Evolutionary conservation across 129 eudicot species (phyloP).

Genomic region (Deinandra increscens): DNA sequence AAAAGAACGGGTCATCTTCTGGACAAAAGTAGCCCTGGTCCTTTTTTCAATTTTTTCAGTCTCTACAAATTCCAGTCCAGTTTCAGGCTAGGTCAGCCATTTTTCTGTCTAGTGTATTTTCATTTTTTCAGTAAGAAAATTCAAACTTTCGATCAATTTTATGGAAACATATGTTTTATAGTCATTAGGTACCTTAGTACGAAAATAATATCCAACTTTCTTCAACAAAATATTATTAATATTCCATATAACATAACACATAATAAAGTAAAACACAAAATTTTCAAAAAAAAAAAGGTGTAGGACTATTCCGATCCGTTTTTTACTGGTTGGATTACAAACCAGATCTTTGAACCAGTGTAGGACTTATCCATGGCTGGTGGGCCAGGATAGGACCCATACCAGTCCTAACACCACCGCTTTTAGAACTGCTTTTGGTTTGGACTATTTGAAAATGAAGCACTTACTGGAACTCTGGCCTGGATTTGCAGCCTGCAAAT

Average conservation of each 20-base stretch:
- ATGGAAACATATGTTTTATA: neutral
- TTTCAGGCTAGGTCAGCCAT: neutral
- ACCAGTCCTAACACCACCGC: neutral
- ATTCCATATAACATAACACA: neutral
- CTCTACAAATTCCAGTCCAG: neutral
- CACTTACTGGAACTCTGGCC: conserved; percentile 77
- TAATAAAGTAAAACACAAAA: neutral
- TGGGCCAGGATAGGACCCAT: neutral
- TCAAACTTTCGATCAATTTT: neutral
- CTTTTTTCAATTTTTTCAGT: neutral
- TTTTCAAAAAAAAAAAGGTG: neutral
- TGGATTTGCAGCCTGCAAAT: conserved; percentile 54
- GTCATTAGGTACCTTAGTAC: neutral
- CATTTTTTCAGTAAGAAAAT: neutral
- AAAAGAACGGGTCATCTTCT: neutral
- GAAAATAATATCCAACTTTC: too few species aligned
- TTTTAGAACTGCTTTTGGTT: neutral
- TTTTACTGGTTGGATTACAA: neutral
- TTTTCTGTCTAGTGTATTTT: neutral
- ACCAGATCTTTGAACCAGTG: neutral
- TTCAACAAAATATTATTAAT: too few species aligned
- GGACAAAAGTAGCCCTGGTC: neutral
- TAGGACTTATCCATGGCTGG: neutral
- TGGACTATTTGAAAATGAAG: neutral
- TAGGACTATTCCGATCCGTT: neutral